Base-by-base conservation (phyloP, 2,329 filamentous ascomycete genomes). In the Sclerotinia subarctica region DNA sequence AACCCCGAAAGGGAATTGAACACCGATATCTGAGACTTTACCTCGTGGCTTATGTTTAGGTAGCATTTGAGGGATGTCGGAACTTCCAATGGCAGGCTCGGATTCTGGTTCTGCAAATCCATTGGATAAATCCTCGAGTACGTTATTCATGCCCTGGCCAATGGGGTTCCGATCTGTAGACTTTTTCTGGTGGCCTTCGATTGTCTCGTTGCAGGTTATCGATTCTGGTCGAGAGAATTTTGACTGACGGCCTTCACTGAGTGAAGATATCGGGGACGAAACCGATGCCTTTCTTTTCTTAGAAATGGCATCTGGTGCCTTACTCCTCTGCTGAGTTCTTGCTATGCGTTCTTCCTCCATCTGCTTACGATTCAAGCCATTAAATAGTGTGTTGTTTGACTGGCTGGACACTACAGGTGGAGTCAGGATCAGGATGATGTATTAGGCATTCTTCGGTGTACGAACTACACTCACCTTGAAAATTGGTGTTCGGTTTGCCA, bases 301-400 rank as follows among this genome's bases (percentile, higher is more conserved):
- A n/a, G 58, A 65, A 29, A 63, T 51, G 19, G 11, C 56, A 60
- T 67, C 57, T 35, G 56, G 29, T 77, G 94, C 91, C 54, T 83
- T 83, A 51, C 88, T 78, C 57, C 53, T 71, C 49, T 67, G 56
- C 32, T 54, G 49, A 46, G 57, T 54, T 72, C 94, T 85, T 29
- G 87, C 88, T 19, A 96, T 83, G 52, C 94, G 88, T 76, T 96
- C 93, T 74, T 88, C 83, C 78, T 97, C 94, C 92, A 97, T 95
- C 64, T 87, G 85, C 78, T 89, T 92, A 47, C 94, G 86, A 79
- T 97, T 86, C 1, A 72, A 47, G n/a, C 38, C 35, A 54, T 26
- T 62, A 13, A 67, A 51, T 6, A 63, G 13, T 26, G 47, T 52
- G 21, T 17, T 42, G 1, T 10, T 44, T 26, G 56, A 46, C 38